Conservation (phyloP, 164 flowering plant genomes). For the Euptelea pleiosperma region DNA sequence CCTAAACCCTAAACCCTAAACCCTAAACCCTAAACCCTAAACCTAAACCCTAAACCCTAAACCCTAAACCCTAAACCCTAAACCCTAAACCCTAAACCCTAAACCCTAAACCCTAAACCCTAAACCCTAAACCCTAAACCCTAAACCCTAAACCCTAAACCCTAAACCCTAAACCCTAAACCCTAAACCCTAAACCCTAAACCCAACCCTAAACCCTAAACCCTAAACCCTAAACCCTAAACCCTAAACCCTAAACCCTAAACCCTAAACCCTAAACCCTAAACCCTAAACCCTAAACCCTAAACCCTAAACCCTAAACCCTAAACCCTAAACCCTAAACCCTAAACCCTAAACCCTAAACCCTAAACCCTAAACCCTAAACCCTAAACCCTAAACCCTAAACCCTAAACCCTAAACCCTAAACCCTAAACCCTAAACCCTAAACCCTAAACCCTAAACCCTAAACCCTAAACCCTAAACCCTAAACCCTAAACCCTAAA, state of each 20-base stretch:
- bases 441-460: conserved; percentile 25
- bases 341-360: conserved; percentile 23
- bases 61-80: no score
- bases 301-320: conserved; percentile 24
- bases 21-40: no score
- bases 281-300: conserved; percentile 23
- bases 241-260: conserved; percentile 21
- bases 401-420: conserved; percentile 22
- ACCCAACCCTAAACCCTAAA: conserved; percentile 23
- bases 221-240: conserved; percentile 23
- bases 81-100: conserved; percentile 21
- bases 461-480: conserved; percentile 23
- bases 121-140: conserved; percentile 21
- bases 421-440: conserved; percentile 24
- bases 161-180: conserved; percentile 16
- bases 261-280: conserved; percentile 27
- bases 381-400: conserved; percentile 23
- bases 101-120: conserved; percentile 20
- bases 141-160: conserved; percentile 19
- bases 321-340: conserved; percentile 23
- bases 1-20: no score
- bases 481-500: conserved; percentile 5
- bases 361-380: conserved; percentile 27
- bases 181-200: conserved; percentile 18
- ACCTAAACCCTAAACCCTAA: no score